Evolutionary conservation across 495 filamentous ascomycete species (phyloP).

Genomic region (Hypoxylon crocopeplum): DNA sequence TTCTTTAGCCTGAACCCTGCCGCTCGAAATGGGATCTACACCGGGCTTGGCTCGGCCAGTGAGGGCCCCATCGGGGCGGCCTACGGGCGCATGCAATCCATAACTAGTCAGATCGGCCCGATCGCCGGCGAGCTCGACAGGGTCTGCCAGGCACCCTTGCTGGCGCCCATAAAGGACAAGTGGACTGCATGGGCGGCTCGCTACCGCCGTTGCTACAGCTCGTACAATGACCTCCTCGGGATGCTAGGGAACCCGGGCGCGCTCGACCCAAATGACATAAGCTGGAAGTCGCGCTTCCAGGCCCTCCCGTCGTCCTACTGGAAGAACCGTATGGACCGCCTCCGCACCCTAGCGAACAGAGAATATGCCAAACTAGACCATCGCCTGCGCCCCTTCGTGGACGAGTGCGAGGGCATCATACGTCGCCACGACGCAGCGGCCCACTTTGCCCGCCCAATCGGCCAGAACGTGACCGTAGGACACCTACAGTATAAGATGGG

Average conservation of each 20-base stretch:
- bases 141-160: neutral
- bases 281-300: constrained; percentile 21
- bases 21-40: neutral
- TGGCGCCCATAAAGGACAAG: neutral
- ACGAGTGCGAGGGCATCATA: constrained; percentile 19
- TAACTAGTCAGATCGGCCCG: too few species aligned
- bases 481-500: too few species aligned
- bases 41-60: neutral
- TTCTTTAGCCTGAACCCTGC: constrained; percentile 1
- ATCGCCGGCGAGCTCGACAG: neutral
- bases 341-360: constrained; percentile 5
- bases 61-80: neutral
- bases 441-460: too few species aligned
- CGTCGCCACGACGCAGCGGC: neutral
- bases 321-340: constrained; percentile 18
- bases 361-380: constrained; percentile 21
- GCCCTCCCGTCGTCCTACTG: constrained; percentile 26
- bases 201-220: neutral
- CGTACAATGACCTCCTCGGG: neutral
- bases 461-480: too few species aligned
- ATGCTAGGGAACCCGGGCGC: neutral
- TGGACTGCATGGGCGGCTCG: neutral
- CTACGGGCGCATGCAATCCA: constrained; percentile 2
- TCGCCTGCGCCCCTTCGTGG: constrained; percentile 23
- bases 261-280: constrained; percentile 10